phyloP scores from a whole-genome alignment of 257 asterid species.

The Ligustrum vulgare region DNA sequence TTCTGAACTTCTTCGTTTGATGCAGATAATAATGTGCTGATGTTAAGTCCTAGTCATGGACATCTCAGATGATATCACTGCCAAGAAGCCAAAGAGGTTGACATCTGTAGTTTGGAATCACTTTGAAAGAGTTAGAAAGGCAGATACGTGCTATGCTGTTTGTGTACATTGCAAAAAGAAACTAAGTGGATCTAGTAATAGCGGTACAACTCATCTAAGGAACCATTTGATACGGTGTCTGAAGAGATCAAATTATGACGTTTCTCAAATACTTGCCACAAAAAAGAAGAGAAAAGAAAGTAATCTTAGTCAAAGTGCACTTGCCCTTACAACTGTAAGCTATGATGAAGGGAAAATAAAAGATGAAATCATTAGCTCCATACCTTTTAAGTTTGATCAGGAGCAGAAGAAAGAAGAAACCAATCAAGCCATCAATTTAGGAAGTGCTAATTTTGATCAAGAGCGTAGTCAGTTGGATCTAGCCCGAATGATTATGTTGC shows the following conservation, averaged over 20 bases:
- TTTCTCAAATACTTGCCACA: constrained; percentile 77
- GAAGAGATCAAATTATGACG: constrained; percentile 88
- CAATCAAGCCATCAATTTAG: constrained; percentile 52
- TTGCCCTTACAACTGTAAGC: constrained; percentile 42
- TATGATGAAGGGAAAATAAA: constrained; percentile 66
- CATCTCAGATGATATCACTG: constrained; percentile 58
- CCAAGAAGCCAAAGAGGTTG: constrained; percentile 85
- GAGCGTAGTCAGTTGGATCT: constrained; percentile 82
- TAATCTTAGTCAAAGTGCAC: constrained; percentile 42
- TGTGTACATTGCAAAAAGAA: constrained; percentile 94
- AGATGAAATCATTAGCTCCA: constrained; percentile 64
- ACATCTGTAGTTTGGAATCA: constrained; percentile 96
- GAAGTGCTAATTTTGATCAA: constrained; percentile 80
- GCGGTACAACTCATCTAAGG: constrained; percentile 95
- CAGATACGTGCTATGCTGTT: constrained; percentile 88
- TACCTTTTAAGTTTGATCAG: constrained; percentile 58
- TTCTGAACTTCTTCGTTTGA: constrained; percentile 25
- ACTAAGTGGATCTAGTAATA: constrained; percentile 93
- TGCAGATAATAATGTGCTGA: constrained; percentile 37
- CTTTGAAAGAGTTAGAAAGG: constrained; percentile 84
- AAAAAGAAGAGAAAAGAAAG: constrained; percentile 86
- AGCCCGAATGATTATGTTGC: constrained; percentile 94
- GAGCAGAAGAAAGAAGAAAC: constrained; percentile 68
- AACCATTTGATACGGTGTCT: constrained; percentile 90
- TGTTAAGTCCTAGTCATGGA: constrained; percentile 56